phyloP scores from a whole-genome alignment of 1,139 yeast species.

The Candida gigantensis region DNA sequence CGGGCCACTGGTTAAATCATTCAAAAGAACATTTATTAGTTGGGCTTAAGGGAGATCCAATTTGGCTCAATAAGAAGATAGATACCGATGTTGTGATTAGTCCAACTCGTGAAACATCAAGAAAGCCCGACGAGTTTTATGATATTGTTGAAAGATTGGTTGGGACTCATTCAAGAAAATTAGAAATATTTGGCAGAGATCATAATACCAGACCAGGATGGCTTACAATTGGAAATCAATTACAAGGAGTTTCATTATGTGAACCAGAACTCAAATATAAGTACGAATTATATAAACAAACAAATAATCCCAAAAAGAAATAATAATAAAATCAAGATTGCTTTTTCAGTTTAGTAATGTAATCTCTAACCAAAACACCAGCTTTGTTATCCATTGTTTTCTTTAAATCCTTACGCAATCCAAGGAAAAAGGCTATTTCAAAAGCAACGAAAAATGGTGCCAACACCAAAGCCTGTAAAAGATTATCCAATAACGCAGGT shows the following conservation, averaged over 20 bases:
- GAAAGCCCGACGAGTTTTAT: conserved; percentile 89
- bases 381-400: conserved; percentile 57
- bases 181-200: conserved; percentile 86
- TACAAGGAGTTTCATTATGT: conserved; percentile 57
- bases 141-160: conserved; percentile 84
- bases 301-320: conserved; percentile 3
- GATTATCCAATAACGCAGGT: conserved; percentile 84
- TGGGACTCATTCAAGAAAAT: conserved; percentile 71
- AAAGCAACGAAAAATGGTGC: conserved; percentile 90
- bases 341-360: conserved; percentile 17
- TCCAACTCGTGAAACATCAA: conserved; percentile 80
- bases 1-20: conserved; percentile 97
- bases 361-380: conserved; percentile 31
- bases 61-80: conserved; percentile 65
- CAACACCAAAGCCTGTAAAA: conserved; percentile 79
- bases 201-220: conserved; percentile 89
- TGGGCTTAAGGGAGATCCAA: conserved; percentile 78
- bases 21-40: conserved; percentile 88
- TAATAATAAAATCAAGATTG: conserved; percentile 3
- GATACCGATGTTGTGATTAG: conserved; percentile 82
- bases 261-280: conserved; percentile 57
- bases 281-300: conserved; percentile 26
- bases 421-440: conserved; percentile 70
- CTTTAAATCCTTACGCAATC: conserved; percentile 58
- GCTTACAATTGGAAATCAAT: conserved; percentile 86